Base-by-base conservation (phyloP, 2,329 filamentous ascomycete species). In the Aureobasidium zeae region DNA sequence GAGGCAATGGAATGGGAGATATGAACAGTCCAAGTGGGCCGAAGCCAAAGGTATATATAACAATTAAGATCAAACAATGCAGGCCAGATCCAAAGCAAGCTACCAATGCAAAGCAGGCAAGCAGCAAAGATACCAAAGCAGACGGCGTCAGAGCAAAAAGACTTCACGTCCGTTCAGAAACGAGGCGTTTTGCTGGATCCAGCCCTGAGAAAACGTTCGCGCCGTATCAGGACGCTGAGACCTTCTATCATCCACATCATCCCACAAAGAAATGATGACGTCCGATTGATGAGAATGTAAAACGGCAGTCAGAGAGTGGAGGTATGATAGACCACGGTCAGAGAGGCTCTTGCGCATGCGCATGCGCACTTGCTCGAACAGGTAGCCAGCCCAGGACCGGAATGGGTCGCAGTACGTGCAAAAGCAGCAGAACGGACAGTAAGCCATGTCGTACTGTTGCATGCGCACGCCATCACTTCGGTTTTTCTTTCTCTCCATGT, bases 361-460 rank as follows among this genome's bases (percentile, higher is more conserved):
- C n/a, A 38, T 30, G 32, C 37, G 37, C 36, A 47, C 36, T 47
- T 47, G 58, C 45, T 51, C 49, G 45, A 57, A 52, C 51, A 9
- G 55, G 51, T 55, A 54, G 39, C 57, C 53, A 52, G 52, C 49
- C 44, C 42, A 51, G 38, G 51, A 55, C 56, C 51, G 52, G 56
- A 55, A 49, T 38, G 44, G 46, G 47, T 30, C 11, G 48, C 29
- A 30, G 38, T 48, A 39, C 51, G 57, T 20, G 28, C 57, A 52
- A 48, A 59, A 55, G 53, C 46, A 57, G 57, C 52, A 51, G 54
- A 49, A 52, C 56, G 55, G 53, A 52, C 55, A 42, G 54, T 52
- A 54, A 33, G 39, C 33, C 52, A 56, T 54, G 57, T 61, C 56
- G 53, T 52, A 58, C 57, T 51, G 55, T 55, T 51, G 53, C 55